Base-by-base conservation (phyloP, 805 yeast genomes). In the Wickerhamiella slavikovae region DNA sequence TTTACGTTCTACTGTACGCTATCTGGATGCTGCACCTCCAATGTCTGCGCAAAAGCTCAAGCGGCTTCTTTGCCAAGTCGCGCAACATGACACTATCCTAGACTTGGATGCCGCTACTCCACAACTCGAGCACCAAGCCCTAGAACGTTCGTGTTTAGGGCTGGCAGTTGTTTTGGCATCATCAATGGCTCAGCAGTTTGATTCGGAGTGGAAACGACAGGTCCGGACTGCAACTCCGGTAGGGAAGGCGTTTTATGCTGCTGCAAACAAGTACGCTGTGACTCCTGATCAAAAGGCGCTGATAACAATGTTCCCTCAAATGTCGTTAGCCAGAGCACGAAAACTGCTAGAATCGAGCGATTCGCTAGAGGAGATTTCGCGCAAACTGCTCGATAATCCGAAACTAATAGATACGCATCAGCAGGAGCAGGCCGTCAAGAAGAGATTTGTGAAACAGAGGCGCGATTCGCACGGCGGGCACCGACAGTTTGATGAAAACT, bases 301-400 rank as follows among this genome's bases (percentile, higher is more conserved):
- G 22, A 4, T 9, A 3, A 21, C 29, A 19, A 45, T 82, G 36
- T 77, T 80, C 45, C 93, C 93, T 0, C 62, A 62, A 23, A 45
- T 79, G 21, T 51, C 64, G 0, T 42, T 47, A 3, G 48, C 54
- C 1, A 62, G 67, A 43, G 62, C 71, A 0, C 51, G 50, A n/a
- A 53, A 55, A 2, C 40, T 78, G 2, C 48, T 79, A 10, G 43
- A 50, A 15, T 55, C 59, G 25, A 51, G 62, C 25, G 14, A 11
- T 22, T 55, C 66, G 31, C 66, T 71, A 1, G 85, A 75, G 36
- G 33, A 43, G 20, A 67, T 68, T 0, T 72, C 76, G 2, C 59
- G 68, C 38, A 44, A 57, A 24, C 43, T 80, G 11, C 54, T 82
- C 12, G 93, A 78, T 38, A 54, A 68, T 31, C 78, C 83, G 0